A percentile compares a stretch with the other conserved stretches of the same genome.
phyloP scores from a whole-genome alignment of 2,329 filamentous ascomycete species.

The Aurifilum marmelostoma region DNA sequence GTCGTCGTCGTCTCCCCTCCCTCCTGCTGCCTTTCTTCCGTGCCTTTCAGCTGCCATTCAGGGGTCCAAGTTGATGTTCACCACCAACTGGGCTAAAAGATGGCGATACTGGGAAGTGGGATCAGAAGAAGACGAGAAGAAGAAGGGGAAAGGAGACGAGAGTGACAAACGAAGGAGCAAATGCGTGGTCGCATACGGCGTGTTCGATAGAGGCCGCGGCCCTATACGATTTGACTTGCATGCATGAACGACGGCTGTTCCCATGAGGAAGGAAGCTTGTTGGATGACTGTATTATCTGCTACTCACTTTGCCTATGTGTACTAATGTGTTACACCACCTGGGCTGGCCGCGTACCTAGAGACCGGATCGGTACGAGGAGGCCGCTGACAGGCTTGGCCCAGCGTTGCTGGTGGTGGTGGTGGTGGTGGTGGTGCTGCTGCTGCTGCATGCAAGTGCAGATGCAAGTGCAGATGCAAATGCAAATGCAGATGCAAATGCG shows the following conservation, averaged over 20 bases:
- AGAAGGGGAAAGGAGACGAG: neutral
- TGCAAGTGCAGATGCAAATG: neutral
- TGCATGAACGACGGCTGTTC: slow-evolving; percentile 7
- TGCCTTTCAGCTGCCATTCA: neutral
- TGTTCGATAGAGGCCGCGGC: neutral
- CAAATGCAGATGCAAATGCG: neutral
- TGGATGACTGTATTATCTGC: slow-evolving; percentile 7
- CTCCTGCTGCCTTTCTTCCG: neutral
- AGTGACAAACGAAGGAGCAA: neutral
- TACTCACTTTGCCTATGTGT: neutral
- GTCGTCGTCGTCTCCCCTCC: neutral
- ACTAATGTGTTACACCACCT: slow-evolving; percentile 6
- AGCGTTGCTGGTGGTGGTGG: too few relatives aligned
- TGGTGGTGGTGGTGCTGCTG: too few relatives aligned
- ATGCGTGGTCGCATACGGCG: neutral
- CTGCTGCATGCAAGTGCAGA: neutral
- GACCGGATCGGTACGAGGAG: slow-evolving; percentile 1
- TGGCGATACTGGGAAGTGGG: neutral
- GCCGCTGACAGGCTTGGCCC: neutral
- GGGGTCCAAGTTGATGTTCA: neutral
- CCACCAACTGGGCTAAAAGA: neutral
- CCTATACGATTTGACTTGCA: neutral
- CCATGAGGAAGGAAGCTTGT: slow-evolving; percentile 1
- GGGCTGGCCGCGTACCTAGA: neutral
- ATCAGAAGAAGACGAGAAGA: neutral